phyloP scores from a whole-genome alignment of 78 protist genomes.

The Pelomyxa schiedti region DNA sequence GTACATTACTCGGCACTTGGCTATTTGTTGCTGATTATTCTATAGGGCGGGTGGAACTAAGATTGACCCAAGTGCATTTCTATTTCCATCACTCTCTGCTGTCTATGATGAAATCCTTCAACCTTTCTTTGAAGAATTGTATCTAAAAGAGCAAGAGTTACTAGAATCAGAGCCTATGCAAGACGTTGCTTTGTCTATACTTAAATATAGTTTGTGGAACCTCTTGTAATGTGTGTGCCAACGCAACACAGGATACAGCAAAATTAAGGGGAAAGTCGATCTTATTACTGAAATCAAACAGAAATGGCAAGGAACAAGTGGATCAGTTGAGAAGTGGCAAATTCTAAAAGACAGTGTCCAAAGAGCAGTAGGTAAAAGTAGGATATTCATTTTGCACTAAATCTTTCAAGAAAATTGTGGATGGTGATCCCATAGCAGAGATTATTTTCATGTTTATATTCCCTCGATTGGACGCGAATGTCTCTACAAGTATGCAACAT shows the following conservation, averaged over 20 bases:
- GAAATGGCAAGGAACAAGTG: not conserved
- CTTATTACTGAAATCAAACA: constrained; percentile 2
- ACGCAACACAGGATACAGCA: not conserved
- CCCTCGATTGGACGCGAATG: constrained; percentile 91
- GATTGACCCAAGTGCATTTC: too few relatives aligned
- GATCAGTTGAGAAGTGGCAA: not conserved
- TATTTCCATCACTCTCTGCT: not conserved
- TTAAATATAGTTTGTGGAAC: too few relatives aligned
- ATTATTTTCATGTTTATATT: constrained; percentile 58
- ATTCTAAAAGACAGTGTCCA: not conserved
- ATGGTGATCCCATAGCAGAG: constrained; percentile 8
- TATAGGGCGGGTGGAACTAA: constrained; percentile 8
- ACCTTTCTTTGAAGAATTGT: constrained; percentile 48
- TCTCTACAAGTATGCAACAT: constrained; percentile 75
- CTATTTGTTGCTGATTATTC: not conserved
- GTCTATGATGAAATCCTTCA: constrained; percentile 4
- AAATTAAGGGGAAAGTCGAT: not conserved
- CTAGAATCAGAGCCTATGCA: too few relatives aligned
- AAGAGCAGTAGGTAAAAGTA: not conserved
- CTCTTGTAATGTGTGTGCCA: too few relatives aligned
- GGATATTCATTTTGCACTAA: constrained; percentile 9
- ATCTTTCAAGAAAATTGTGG: not conserved
- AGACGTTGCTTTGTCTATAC: too few relatives aligned
- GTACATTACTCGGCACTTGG: not conserved
- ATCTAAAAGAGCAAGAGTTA: too few relatives aligned